phyloP scores from a whole-genome alignment of 805 yeast genomes.

The Yarrowia yakushimensis region DNA sequence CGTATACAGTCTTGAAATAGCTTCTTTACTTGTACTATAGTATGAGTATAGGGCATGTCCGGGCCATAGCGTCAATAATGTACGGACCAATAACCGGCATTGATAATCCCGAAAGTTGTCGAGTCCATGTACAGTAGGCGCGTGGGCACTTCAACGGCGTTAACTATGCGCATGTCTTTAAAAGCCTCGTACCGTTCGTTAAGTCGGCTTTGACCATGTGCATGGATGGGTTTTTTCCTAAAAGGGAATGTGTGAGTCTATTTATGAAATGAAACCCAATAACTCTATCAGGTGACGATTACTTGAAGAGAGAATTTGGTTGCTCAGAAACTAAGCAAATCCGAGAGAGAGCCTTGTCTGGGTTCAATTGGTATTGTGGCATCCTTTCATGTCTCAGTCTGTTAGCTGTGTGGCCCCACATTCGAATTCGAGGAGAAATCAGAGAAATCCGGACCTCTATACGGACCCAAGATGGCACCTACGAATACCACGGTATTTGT shows the following conservation, averaged over 20 bases:
- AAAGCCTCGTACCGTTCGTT: constrained; percentile 2
- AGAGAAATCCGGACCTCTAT: too few relatives aligned
- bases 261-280: not conserved
- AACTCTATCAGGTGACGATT: constrained; percentile 11
- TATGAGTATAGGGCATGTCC: too few relatives aligned
- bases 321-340: too few relatives aligned
- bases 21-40: too few relatives aligned
- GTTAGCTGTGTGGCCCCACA: too few relatives aligned
- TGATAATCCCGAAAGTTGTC: not conserved
- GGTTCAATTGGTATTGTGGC: too few relatives aligned
- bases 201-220: constrained; percentile 6
- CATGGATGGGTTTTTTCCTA: not conserved
- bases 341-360: too few relatives aligned
- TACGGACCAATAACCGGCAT: not conserved
- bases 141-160: not conserved
- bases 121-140: not conserved
- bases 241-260: not conserved
- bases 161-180: not conserved
- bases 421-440: too few relatives aligned
- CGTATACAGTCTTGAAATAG: not conserved
- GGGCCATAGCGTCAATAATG: not conserved
- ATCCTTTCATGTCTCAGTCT: too few relatives aligned
- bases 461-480: too few relatives aligned
- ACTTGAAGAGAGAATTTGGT: not conserved
- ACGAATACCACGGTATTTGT: too few relatives aligned